Evolutionary conservation across 148 eudicot genomes (phyloP).

Genomic region (Dianthus caryophyllus): DNA sequence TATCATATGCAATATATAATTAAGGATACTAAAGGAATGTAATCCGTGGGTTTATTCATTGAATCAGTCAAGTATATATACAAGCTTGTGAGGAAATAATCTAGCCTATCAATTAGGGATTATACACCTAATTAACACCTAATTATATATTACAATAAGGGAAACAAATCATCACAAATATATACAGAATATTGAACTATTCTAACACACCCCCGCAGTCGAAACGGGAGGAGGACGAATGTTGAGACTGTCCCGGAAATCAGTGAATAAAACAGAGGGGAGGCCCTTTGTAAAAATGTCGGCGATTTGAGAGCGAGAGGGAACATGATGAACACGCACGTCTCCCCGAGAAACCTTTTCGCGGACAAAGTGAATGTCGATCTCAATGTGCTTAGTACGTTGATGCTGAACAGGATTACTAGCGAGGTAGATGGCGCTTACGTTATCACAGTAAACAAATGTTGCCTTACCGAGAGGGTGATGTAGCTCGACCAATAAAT

Average conservation of each 20-base stretch:
- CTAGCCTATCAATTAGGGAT: neutral
- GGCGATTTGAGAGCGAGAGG: neutral
- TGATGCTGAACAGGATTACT: neutral
- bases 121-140: conserved; percentile 4
- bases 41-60: neutral
- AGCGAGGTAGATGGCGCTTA: neutral
- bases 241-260: no score
- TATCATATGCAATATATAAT: no score
- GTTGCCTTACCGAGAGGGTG: neutral
- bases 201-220: no score
- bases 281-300: conserved; percentile 4
- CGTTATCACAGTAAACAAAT: no score
- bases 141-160: neutral
- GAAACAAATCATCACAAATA: conserved; percentile 3
- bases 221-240: no score
- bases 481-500: no score
- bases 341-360: no score
- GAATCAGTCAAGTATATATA: neutral
- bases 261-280: neutral
- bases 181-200: neutral
- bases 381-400: no score
- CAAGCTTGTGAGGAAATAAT: neutral
- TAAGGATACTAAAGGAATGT: conserved; percentile 2
- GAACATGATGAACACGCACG: no score
- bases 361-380: no score